These are phyloP conservation scores for Penicillium hesseltinei DNA, from an alignment of 2,329 filamentous ascomycete genomes.

Conservation along the genomic window DNA sequence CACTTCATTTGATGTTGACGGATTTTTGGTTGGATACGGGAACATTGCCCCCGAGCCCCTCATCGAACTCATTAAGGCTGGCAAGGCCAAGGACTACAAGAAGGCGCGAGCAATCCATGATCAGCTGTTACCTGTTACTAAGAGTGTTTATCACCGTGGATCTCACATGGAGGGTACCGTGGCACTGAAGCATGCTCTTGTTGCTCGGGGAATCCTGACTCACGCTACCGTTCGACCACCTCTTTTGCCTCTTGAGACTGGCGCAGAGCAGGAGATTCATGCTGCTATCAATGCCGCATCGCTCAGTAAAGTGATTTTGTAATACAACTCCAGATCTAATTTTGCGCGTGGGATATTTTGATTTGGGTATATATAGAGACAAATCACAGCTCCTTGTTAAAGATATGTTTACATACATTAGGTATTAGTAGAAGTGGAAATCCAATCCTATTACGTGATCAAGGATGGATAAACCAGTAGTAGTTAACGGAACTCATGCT, in stretches of 20 bases:
- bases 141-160: conserved; percentile 55
- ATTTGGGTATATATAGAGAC: neutral
- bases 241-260: conserved; percentile 35
- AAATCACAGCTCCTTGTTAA: neutral
- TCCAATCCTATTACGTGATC: too few species aligned
- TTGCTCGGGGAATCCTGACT: conserved; percentile 50
- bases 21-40: conserved; percentile 56
- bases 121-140: conserved; percentile 51
- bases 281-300: conserved; percentile 13
- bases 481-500: neutral
- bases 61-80: conserved; percentile 52
- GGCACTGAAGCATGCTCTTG: conserved; percentile 52
- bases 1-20: conserved; percentile 54
- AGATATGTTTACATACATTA: neutral
- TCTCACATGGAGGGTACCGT: conserved; percentile 58
- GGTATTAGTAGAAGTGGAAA: neutral
- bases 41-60: conserved; percentile 53
- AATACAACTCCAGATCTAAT: conserved; percentile 28
- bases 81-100: conserved; percentile 51
- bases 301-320: conserved; percentile 12
- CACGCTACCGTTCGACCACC: conserved; percentile 54
- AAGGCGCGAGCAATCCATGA: conserved; percentile 52
- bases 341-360: conserved; percentile 14
- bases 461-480: neutral
- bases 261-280: conserved; percentile 20